Conservation (phyloP, 2,329 filamentous ascomycete species). For the Penicillium sp. region DNA sequence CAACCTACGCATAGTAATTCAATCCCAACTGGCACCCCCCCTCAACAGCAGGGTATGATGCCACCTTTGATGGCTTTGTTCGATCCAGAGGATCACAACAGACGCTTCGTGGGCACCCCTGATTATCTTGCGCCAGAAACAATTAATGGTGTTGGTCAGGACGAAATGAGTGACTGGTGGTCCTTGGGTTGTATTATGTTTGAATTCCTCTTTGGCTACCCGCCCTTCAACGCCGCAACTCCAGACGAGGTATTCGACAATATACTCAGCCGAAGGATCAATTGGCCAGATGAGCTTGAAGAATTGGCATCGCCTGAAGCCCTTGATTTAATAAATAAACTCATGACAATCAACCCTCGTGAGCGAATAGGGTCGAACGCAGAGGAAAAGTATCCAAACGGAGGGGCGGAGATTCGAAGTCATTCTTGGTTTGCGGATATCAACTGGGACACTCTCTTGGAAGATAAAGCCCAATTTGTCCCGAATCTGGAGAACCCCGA, state of each 20-base stretch:
- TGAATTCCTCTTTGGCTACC: constrained; percentile 90
- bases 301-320: constrained; percentile 82
- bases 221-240: constrained; percentile 88
- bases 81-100: constrained; percentile 89
- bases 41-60: constrained; percentile 74
- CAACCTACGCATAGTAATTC: constrained; percentile 62
- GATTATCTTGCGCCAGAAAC: constrained; percentile 98
- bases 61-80: constrained; percentile 93
- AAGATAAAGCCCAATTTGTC: constrained; percentile 95
- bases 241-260: constrained; percentile 97
- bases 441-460: constrained; percentile 88
- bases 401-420: constrained; percentile 86
- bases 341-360: constrained; percentile 83
- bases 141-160: constrained; percentile 91
- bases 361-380: constrained; percentile 84
- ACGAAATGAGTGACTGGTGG: constrained; percentile 99
- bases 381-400: constrained; percentile 79
- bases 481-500: constrained; percentile 91
- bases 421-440: constrained; percentile 88
- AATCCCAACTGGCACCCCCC: constrained; percentile 47
- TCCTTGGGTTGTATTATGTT: constrained; percentile 98
- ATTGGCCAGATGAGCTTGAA: constrained; percentile 86
- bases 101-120: constrained; percentile 93
- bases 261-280: constrained; percentile 85
- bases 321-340: constrained; percentile 90